Evolutionary conservation across 2,329 filamentous ascomycete species (phyloP).

Genomic region (Nemania diffusa): DNA sequence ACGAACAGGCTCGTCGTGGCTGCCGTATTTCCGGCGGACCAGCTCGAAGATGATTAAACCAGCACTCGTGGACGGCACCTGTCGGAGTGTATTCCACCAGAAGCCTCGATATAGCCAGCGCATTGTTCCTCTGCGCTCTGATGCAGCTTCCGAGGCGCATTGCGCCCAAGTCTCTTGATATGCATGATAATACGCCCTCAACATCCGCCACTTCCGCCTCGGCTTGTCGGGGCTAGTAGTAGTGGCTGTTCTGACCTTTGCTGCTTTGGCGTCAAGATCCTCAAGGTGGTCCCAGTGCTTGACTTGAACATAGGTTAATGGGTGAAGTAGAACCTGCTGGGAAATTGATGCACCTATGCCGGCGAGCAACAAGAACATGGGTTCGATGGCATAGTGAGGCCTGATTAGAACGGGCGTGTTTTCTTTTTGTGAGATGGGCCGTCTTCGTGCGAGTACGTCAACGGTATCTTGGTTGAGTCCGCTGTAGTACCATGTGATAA

Average conservation of each 20-base stretch:
- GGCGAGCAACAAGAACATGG: slow-evolving; percentile 74
- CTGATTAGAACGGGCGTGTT: slow-evolving; percentile 64
- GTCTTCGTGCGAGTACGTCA: slow-evolving; percentile 59
- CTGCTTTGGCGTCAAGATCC: slow-evolving; percentile 71
- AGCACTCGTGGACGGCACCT: slow-evolving; percentile 80
- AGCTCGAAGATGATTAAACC: slow-evolving; percentile 83
- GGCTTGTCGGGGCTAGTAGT: slow-evolving; percentile 49
- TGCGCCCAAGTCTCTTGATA: slow-evolving; percentile 75
- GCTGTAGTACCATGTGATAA: slow-evolving; percentile 76
- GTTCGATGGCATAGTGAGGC: slow-evolving; percentile 80
- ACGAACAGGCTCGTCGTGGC: slow-evolving; percentile 68
- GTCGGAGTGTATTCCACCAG: slow-evolving; percentile 75
- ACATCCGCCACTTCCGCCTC: slow-evolving; percentile 60
- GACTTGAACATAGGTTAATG: slow-evolving; percentile 75
- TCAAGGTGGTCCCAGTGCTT: slow-evolving; percentile 79
- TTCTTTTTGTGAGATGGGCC: slow-evolving; percentile 50
- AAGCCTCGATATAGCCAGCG: slow-evolving; percentile 78
- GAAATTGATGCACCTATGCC: slow-evolving; percentile 74
- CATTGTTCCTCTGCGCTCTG: slow-evolving; percentile 65
- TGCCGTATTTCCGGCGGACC: slow-evolving; percentile 76
- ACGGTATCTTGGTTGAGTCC: slow-evolving; percentile 64
- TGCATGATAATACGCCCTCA: slow-evolving; percentile 74
- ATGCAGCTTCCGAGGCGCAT: slow-evolving; percentile 66
- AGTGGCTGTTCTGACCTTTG: slow-evolving; percentile 55
- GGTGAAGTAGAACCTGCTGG: slow-evolving; percentile 77